These are phyloP conservation scores for Penicillium mononematosum DNA, from an alignment of 495 filamentous ascomycete genomes.

Conservation along the genomic window DNA sequence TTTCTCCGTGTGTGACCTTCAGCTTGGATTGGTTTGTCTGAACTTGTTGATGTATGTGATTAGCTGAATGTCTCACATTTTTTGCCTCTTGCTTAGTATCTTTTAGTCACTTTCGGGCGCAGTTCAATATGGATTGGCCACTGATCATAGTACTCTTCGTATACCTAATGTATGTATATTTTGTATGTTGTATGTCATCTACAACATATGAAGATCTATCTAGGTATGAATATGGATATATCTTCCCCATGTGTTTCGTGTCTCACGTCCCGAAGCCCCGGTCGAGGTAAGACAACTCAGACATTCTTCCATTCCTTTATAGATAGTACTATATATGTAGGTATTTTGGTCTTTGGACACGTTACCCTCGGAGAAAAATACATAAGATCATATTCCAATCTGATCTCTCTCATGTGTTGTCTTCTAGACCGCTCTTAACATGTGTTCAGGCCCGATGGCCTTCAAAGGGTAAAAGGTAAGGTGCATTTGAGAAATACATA, in stretches of 20 bases:
- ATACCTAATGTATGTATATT: neutral
- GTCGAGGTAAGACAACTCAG: conserved; percentile 7
- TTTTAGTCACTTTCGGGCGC: neutral
- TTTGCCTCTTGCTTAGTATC: neutral
- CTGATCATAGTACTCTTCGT: neutral
- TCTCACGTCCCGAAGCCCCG: conserved; percentile 5
- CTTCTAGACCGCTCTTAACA: conserved; percentile 17
- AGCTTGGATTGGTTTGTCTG: neutral
- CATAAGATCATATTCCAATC: conserved; percentile 2
- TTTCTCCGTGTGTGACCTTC: neutral
- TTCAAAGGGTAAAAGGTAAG: neutral
- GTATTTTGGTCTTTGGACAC: conserved; percentile 5
- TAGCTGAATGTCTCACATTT: conserved; percentile 6
- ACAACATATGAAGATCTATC: neutral
- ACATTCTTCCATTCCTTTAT: neutral
- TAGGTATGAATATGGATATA: conserved; percentile 1
- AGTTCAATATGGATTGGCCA: conserved; percentile 3
- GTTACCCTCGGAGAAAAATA: conserved; percentile 5
- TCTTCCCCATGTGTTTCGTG: conserved; percentile 9
- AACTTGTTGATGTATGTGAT: neutral
- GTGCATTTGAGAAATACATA: neutral
- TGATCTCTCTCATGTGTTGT: conserved; percentile 14
- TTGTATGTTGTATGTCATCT: neutral
- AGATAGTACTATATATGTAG: neutral
- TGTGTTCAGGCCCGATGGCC: conserved; percentile 10